These are phyloP conservation scores for Trichoderma oligosporum DNA, from an alignment of 2,329 filamentous ascomycete genomes.

Conservation along the genomic window DNA sequence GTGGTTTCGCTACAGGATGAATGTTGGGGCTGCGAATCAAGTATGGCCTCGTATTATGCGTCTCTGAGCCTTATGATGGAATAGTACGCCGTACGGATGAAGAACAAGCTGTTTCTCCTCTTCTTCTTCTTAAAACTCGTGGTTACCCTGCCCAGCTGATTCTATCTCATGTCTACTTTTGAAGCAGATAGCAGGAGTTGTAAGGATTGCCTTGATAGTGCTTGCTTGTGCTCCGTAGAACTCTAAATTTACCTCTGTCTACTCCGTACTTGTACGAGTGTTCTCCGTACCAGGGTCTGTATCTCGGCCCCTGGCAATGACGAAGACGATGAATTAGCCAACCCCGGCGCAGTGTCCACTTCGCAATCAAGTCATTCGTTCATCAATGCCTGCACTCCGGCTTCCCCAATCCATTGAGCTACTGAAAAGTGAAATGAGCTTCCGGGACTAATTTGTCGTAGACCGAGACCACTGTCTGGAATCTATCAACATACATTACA, in stretches of 20 bases:
- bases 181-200: no score
- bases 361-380: slow-evolving; percentile 9
- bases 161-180: no score
- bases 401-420: background rate
- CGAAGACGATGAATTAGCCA: background rate
- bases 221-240: no score
- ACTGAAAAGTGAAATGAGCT: slow-evolving; percentile 14
- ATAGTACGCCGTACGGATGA: no score
- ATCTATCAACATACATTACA: background rate
- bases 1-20: slow-evolving; percentile 84
- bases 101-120: no score
- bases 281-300: no score
- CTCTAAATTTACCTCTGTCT: no score
- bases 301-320: background rate
- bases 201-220: no score
- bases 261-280: no score
- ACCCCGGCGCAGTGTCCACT: background rate
- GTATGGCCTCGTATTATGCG: slow-evolving; percentile 86
- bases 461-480: slow-evolving; percentile 5
- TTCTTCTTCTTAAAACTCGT: no score
- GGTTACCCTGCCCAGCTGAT: no score
- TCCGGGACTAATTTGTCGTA: background rate
- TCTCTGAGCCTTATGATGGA: slow-evolving; percentile 42
- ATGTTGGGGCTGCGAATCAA: slow-evolving; percentile 74
- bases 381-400: background rate